Base-by-base conservation (phyloP, 805 yeast genomes). In the Torulaspora quercuum region DNA sequence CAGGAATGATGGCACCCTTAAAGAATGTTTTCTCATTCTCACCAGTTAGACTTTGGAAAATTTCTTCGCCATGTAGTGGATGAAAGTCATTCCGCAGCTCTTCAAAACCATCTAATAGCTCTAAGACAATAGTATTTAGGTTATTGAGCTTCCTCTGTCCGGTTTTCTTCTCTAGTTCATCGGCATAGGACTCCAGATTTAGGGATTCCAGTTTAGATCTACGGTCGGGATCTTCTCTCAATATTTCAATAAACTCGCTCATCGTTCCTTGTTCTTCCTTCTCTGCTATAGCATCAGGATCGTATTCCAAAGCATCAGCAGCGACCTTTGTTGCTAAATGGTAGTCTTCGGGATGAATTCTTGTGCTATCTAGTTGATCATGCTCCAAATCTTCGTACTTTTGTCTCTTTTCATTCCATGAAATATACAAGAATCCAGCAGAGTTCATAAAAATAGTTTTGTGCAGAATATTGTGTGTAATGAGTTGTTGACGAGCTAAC, bases 321-420 rank as follows among this genome's bases (percentile, higher is more conserved):
- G 97, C 97, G 89, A 92, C 92, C 60, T 92, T 92, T 33, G 92
- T 77, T 3, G 97, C 97, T 49, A 92, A 71, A 46, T 86, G 95
- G 59, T 92, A 92, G 64, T 92, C 99, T 63, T 92, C 97, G 6
- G 97, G 97, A 53, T 92, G 99, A 30, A 92, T 88, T 65, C 98
- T 76, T 0, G 98, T 92, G 33, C 92, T 89, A 61, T 92, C 99
- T 49, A 92, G 71, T 27, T 82, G 69, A 53, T 90, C 97, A 22
- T 82, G 74, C 17, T 80, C 78, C n/a, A 76, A 66, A 41, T 78
- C 70, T 42, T 65, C 71, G 41, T 61, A 56, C 26, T 50, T 52
- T 35, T 59, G 55, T 59, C 72, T 50, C 50, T 70, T 49, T 47
- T 80, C 69, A 29, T 78, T 68, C 46, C 78, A 72, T 35, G 79